Evolutionary conservation across 768 basidiomycete species (phyloP).

Genomic region (Crepidotus variabilis): DNA sequence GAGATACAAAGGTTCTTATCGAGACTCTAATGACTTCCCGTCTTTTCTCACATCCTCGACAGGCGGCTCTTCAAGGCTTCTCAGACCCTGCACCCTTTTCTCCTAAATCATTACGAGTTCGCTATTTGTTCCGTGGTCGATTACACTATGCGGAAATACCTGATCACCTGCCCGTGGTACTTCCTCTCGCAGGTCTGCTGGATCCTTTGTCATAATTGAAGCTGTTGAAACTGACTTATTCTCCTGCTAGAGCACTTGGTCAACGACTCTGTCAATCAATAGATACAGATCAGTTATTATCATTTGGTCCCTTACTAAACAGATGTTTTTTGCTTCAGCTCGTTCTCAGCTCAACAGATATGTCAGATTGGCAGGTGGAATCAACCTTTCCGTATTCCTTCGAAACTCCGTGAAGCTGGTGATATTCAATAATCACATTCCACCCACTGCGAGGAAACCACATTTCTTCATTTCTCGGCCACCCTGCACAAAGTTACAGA

Average conservation of each 20-base stretch:
- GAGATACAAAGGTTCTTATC: conserved; percentile 63
- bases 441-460: too few species aligned
- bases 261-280: not conserved
- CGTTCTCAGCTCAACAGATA: too few species aligned
- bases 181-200: conserved; percentile 70
- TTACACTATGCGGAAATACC: conserved; percentile 76
- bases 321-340: not conserved
- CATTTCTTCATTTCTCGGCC: not conserved
- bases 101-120: conserved; percentile 64
- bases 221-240: conserved; percentile 1
- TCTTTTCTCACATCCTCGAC: conserved; percentile 8
- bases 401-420: not conserved
- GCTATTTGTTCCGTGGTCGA: conserved; percentile 73
- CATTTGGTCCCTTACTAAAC: not conserved
- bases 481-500: not conserved
- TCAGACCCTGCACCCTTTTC: conserved; percentile 78
- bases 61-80: conserved; percentile 84
- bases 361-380: too few species aligned
- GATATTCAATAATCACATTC: not conserved
- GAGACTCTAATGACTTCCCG: not conserved
- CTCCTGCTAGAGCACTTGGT: conserved; percentile 16
- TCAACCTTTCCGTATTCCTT: not conserved
- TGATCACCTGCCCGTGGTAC: conserved; percentile 63
- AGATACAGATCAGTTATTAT: not conserved
- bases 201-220: not conserved